These are phyloP conservation scores for Aegilops umbellulata DNA, from an alignment of 176 grass and related monocot species.

Conservation along the genomic window DNA sequence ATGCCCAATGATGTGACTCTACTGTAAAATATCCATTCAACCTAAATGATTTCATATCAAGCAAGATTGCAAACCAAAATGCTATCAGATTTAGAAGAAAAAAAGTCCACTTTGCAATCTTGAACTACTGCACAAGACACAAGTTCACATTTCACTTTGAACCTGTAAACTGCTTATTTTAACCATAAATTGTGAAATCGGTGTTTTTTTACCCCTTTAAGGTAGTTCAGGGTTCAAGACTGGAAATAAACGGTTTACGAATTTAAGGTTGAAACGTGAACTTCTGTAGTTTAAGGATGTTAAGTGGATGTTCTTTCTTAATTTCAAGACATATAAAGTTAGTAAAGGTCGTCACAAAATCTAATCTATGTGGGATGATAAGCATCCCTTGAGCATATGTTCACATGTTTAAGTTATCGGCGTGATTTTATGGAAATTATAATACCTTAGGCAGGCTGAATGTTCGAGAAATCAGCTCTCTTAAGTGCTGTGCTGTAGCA, in stretches of 20 bases:
- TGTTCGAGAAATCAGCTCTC: not conserved
- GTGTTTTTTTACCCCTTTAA: not conserved
- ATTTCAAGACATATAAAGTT: not conserved
- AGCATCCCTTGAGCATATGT: not conserved
- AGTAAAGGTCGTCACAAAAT: not conserved
- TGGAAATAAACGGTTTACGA: not conserved
- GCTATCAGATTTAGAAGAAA: not conserved
- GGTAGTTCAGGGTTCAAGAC: not conserved
- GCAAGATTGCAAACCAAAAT: not conserved
- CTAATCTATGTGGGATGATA: not conserved
- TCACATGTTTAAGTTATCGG: not conserved
- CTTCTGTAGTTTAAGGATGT: not conserved
- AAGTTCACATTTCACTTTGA: not conserved
- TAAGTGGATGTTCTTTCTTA: not conserved
- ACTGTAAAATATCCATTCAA: not conserved
- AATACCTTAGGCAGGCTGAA: not conserved
- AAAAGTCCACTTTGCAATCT: not conserved
- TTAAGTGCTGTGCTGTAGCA: not conserved
- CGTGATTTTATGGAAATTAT: not conserved
- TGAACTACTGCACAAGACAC: not conserved
- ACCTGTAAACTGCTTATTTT: not conserved
- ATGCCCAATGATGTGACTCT: not conserved
- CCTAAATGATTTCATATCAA: conserved; percentile 10
- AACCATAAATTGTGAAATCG: not conserved
- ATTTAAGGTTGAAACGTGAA: not conserved